Evolutionary conservation across 371 early-diverging fungal species (phyloP).

Genomic region (Ordospora pajunii): DNA sequence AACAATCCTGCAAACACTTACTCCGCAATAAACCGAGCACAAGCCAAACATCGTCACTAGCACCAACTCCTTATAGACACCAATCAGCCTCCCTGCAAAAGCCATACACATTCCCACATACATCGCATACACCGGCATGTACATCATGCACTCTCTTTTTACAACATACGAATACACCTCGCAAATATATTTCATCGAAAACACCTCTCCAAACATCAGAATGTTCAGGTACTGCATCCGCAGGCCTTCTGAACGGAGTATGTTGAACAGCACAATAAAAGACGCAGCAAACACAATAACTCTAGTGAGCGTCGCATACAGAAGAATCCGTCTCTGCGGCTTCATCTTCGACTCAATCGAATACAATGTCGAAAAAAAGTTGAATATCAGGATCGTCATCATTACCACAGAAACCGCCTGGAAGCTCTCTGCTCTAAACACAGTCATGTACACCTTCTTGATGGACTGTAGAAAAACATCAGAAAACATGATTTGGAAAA

Average conservation of each 20-base stretch:
- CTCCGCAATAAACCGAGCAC: background rate
- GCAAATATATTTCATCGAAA: conserved; percentile 16
- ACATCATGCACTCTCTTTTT: background rate
- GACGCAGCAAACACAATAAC: background rate
- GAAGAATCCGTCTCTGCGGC: background rate
- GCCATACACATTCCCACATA: background rate
- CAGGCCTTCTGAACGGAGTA: background rate
- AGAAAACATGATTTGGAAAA: background rate
- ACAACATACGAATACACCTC: conserved; percentile 19
- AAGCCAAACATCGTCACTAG: background rate
- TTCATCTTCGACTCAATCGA: background rate
- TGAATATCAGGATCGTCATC: background rate
- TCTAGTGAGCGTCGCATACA: background rate
- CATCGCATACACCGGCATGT: background rate
- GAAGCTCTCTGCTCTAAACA: background rate
- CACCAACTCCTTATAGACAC: background rate
- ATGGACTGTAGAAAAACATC: background rate
- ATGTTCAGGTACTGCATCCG: conserved; percentile 1
- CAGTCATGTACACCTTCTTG: background rate
- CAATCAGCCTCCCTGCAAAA: background rate
- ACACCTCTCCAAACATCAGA: conserved; percentile 16
- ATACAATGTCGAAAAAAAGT: background rate
- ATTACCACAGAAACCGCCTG: background rate
- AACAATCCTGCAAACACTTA: background rate
- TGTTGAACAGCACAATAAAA: background rate